A percentile compares a stretch with the other conserved stretches of the same genome.
Evolutionary conservation across 164 flowering plant species (phyloP).

Genomic region (Stephania cephalantha): DNA sequence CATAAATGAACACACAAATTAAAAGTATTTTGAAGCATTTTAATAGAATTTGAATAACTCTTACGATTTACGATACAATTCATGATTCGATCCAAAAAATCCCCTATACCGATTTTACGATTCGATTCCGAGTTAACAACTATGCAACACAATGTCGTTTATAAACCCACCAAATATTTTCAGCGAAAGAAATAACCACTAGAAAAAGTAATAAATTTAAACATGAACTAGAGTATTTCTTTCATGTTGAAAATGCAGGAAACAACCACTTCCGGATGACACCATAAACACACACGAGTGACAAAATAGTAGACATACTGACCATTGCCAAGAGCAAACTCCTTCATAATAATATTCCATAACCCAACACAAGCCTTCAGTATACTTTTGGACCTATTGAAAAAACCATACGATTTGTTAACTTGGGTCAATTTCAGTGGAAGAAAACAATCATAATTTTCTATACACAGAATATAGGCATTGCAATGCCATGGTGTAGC

Average conservation of each 20-base stretch:
- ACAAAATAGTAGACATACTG: conserved; percentile 20
- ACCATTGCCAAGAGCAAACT: conserved; percentile 99
- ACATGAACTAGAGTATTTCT: background rate
- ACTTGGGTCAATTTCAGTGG: background rate
- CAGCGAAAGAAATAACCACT: no score
- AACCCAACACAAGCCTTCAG: conserved; percentile 97
- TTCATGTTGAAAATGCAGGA: background rate
- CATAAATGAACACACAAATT: no score
- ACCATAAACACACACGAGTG: background rate
- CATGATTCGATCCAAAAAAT: no score
- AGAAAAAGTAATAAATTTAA: no score
- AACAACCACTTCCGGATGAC: background rate
- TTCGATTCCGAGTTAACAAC: no score
- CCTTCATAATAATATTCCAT: conserved; percentile 99
- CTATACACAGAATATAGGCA: background rate
- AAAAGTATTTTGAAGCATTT: no score
- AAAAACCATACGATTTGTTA: conserved; percentile 1
- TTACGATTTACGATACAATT: no score
- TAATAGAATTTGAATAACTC: no score
- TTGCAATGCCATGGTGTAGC: background rate
- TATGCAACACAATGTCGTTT: no score
- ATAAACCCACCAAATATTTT: no score
- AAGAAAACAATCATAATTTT: background rate
- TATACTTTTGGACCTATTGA: conserved; percentile 63
- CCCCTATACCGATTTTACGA: no score